These are phyloP conservation scores for Fragaria nilgerrensis DNA, from an alignment of 306 rosid genomes.

Conservation along the genomic window DNA sequence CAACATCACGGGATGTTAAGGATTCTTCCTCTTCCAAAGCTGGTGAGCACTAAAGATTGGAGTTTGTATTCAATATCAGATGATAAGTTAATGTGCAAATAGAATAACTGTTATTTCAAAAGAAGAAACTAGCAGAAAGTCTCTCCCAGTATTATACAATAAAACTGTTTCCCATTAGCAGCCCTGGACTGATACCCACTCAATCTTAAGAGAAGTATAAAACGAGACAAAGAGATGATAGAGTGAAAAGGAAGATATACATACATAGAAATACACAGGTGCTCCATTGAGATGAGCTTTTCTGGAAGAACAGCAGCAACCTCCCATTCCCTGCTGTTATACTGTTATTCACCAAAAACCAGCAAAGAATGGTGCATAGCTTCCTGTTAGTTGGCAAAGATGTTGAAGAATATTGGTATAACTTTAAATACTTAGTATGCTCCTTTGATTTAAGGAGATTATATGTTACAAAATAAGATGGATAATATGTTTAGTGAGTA, in stretches of 20 bases:
- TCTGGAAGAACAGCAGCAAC: conserved; percentile 84
- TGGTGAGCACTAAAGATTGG: conserved; percentile 58
- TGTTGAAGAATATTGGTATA: conserved; percentile 10
- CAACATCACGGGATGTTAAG: conserved; percentile 39
- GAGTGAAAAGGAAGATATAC: conserved; percentile 35
- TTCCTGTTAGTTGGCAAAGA: conserved; percentile 33
- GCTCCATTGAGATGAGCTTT: conserved; percentile 71
- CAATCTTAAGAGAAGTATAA: conserved; percentile 14
- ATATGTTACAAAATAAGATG: not conserved
- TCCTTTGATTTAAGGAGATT: conserved; percentile 3
- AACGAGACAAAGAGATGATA: not conserved
- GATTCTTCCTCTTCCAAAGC: conserved; percentile 57
- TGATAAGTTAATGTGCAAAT: conserved; percentile 1
- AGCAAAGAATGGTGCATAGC: conserved; percentile 25
- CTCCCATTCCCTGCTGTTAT: conserved; percentile 58
- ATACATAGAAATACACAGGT: conserved; percentile 72
- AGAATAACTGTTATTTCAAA: not conserved
- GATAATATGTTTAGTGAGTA: not conserved
- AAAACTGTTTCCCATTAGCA: not conserved
- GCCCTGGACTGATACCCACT: conserved; percentile 7
- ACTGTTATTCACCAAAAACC: conserved; percentile 36
- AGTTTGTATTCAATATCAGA: not conserved
- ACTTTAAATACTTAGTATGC: conserved; percentile 19
- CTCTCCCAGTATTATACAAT: not conserved
- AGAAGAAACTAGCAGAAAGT: conserved; percentile 3